These are phyloP conservation scores for Tagetes erecta DNA, from an alignment of 129 eudicot genomes.

Conservation along the genomic window DNA sequence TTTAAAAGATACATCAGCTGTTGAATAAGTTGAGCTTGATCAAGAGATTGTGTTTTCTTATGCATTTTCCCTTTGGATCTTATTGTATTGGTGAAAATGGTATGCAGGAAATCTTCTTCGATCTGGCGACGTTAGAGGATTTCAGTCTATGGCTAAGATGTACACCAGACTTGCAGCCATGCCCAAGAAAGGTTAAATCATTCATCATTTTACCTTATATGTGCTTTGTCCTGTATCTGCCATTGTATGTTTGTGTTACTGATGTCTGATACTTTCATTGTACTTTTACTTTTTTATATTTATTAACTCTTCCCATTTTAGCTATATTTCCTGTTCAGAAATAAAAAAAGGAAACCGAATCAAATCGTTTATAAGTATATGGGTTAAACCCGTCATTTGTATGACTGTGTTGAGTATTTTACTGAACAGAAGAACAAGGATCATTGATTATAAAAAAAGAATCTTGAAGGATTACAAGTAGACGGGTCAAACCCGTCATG, in stretches of 20 bases:
- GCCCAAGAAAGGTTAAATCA: conserved; percentile 83
- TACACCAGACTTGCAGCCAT: conserved; percentile 94
- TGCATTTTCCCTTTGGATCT: background rate
- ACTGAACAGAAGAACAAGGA: too few species aligned
- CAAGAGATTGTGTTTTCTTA: background rate
- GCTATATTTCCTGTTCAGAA: background rate
- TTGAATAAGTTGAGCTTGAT: background rate
- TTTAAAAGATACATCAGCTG: background rate
- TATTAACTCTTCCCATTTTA: background rate
- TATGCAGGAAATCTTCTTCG: conserved; percentile 81
- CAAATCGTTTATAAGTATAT: too few species aligned
- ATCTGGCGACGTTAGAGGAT: conserved; percentile 84
- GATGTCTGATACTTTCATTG: background rate
- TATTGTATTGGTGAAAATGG: background rate
- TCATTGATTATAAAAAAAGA: too few species aligned
- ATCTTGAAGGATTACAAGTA: too few species aligned
- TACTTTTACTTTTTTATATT: background rate
- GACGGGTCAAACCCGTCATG: too few species aligned
- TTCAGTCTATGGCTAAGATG: conserved; percentile 97
- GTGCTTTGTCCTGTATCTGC: background rate
- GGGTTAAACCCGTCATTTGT: too few species aligned
- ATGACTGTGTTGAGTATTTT: too few species aligned
- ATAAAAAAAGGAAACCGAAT: too few species aligned
- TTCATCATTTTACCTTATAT: background rate
- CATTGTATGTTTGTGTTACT: conserved; percentile 8